phyloP scores from a whole-genome alignment of 208 protist species.

The Leishmania turanica region DNA sequence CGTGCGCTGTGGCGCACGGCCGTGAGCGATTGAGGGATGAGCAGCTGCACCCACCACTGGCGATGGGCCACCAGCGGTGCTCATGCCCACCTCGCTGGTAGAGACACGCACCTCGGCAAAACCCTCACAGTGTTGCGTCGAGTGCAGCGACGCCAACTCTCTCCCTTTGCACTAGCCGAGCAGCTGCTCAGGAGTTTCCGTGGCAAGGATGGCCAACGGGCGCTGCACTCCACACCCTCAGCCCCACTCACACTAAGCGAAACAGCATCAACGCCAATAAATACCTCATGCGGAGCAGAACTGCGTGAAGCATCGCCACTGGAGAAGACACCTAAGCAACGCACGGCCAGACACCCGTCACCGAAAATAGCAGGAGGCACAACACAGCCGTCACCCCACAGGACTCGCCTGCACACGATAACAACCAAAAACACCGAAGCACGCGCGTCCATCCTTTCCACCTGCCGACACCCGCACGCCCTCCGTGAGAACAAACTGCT shows the following conservation, averaged over 20 bases:
- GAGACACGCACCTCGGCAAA: not conserved
- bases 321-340: not conserved
- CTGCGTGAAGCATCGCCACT: too few relatives aligned
- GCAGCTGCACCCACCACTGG: not conserved
- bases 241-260: too few relatives aligned
- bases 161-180: not conserved
- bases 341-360: not conserved
- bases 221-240: too few relatives aligned
- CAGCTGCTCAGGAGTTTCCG: not conserved
- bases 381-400: not conserved
- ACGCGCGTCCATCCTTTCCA: too few relatives aligned
- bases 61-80: not conserved
- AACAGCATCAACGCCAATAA: too few relatives aligned
- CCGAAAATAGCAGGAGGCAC: not conserved
- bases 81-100: not conserved
- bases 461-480: not conserved
- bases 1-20: rapidly evolving
- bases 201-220: not conserved
- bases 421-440: too few relatives aligned
- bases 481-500: not conserved
- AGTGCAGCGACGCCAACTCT: not conserved
- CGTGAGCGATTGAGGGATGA: not conserved
- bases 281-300: too few relatives aligned
- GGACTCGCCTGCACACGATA: not conserved
- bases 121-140: not conserved